Percentiles rank a stretch among this genome's conserved stretches.
phyloP scores from a whole-genome alignment of 2,329 filamentous ascomycete species.

The Chrysoporthe austroafricana region DNA sequence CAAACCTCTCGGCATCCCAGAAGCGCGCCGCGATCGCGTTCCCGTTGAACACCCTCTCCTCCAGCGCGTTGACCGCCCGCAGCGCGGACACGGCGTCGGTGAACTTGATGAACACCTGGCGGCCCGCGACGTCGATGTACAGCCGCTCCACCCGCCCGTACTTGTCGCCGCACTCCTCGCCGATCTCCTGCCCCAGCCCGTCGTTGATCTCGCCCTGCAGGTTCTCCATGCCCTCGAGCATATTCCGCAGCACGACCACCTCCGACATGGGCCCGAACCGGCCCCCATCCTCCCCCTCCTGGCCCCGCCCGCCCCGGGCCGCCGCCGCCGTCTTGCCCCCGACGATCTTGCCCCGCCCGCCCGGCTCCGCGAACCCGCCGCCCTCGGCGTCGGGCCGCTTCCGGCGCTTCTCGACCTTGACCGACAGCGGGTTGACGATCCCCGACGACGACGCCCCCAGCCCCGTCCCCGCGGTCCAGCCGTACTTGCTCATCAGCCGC shows the following conservation, averaged over 20 bases:
- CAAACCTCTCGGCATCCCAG: constrained; percentile 83
- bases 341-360: constrained; percentile 76
- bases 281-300: constrained; percentile 34
- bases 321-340: constrained; percentile 62
- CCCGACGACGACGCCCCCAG: constrained; percentile 82
- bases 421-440: constrained; percentile 81
- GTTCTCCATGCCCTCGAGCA: constrained; percentile 82
- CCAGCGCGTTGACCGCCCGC: constrained; percentile 85
- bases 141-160: constrained; percentile 84
- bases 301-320: constrained; percentile 15
- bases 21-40: constrained; percentile 83
- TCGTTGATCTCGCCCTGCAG: constrained; percentile 76
- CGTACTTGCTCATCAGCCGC: constrained; percentile 89
- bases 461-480: constrained; percentile 86
- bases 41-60: constrained; percentile 86
- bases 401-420: constrained; percentile 84
- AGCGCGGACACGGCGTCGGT: constrained; percentile 83
- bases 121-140: constrained; percentile 67
- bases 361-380: constrained; percentile 74
- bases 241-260: constrained; percentile 80
- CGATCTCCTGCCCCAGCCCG: constrained; percentile 88
- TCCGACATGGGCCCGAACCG: constrained; percentile 76
- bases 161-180: constrained; percentile 88
- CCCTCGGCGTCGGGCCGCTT: constrained; percentile 79
- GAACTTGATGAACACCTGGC: constrained; percentile 90